phyloP scores from a whole-genome alignment of 129 eudicot genomes.

The Tagetes patula region DNA sequence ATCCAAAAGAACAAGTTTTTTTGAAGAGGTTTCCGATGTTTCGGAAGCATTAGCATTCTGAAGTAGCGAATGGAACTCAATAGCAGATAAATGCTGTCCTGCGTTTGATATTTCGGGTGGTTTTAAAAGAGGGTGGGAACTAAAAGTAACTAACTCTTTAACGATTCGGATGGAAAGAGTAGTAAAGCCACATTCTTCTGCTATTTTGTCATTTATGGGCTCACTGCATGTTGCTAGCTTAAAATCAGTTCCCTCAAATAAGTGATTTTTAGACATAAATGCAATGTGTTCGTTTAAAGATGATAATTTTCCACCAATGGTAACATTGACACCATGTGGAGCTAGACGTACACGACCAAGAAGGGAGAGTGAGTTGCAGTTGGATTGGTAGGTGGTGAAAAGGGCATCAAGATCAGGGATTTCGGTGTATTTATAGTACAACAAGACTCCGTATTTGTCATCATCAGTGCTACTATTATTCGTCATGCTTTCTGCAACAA shows the following conservation, averaged over 20 bases:
- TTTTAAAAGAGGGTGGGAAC: constrained; percentile 61
- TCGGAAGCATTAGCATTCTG: constrained; percentile 40
- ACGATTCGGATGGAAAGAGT: constrained; percentile 84
- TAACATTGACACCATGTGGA: constrained; percentile 83
- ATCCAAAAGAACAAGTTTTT: constrained; percentile 66
- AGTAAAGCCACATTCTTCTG: constrained; percentile 84
- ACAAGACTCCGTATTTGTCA: constrained; percentile 51
- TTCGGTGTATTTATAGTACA: constrained; percentile 72
- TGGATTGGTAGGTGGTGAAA: constrained; percentile 56
- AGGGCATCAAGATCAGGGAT: constrained; percentile 60
- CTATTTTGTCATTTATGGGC: constrained; percentile 64
- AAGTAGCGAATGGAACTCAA: constrained; percentile 75
- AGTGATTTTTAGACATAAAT: constrained; percentile 38
- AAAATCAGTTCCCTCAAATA: constrained; percentile 85
- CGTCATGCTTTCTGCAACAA: constrained; percentile 44
- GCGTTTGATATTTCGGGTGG: constrained; percentile 77
- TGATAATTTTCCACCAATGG: constrained; percentile 75
- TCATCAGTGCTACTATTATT: constrained; percentile 25
- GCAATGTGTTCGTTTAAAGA: constrained; percentile 71
- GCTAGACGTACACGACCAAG: constrained; percentile 92
- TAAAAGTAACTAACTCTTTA: constrained; percentile 85
- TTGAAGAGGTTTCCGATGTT: constrained; percentile 24
- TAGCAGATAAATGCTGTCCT: constrained; percentile 82
- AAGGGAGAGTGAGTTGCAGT: constrained; percentile 68
- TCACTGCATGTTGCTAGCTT: constrained; percentile 75